These are phyloP conservation scores for Allomyces javanicus DNA, from an alignment of 192 early-diverging fungal genomes.

Conservation along the genomic window DNA sequence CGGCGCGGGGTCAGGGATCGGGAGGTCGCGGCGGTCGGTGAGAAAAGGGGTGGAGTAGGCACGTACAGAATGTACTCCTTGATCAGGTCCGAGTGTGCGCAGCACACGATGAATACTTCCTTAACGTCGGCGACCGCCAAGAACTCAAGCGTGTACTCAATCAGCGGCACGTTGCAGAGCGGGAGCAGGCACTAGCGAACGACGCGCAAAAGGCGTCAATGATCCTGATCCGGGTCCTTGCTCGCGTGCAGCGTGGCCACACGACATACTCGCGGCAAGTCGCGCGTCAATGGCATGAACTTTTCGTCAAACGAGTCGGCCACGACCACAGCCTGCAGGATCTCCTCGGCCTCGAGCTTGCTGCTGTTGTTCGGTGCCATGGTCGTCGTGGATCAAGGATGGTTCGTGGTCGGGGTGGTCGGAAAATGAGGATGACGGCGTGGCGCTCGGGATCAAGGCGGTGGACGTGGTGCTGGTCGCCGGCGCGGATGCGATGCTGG, in stretches of 20 bases:
- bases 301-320: constrained; percentile 75
- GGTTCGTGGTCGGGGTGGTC: too few relatives aligned
- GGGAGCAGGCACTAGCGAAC: constrained; percentile 60
- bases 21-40: too few relatives aligned
- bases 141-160: constrained; percentile 91
- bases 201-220: not conserved
- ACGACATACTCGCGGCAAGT: constrained; percentile 48
- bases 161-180: constrained; percentile 83
- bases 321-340: constrained; percentile 75
- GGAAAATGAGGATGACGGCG: too few relatives aligned
- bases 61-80: constrained; percentile 61
- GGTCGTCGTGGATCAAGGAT: too few relatives aligned
- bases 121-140: constrained; percentile 68
- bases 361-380: constrained; percentile 14
- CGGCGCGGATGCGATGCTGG: too few relatives aligned
- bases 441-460: too few relatives aligned
- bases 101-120: constrained; percentile 71
- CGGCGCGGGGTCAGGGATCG: too few relatives aligned
- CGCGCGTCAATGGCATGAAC: constrained; percentile 68
- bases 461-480: too few relatives aligned
- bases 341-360: constrained; percentile 35
- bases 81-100: constrained; percentile 63
- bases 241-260: too few relatives aligned
- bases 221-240: not conserved
- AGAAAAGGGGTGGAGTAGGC: not conserved